Conservation (phyloP, 768 basidiomycete species). For the Kwoniella sp. region DNA sequence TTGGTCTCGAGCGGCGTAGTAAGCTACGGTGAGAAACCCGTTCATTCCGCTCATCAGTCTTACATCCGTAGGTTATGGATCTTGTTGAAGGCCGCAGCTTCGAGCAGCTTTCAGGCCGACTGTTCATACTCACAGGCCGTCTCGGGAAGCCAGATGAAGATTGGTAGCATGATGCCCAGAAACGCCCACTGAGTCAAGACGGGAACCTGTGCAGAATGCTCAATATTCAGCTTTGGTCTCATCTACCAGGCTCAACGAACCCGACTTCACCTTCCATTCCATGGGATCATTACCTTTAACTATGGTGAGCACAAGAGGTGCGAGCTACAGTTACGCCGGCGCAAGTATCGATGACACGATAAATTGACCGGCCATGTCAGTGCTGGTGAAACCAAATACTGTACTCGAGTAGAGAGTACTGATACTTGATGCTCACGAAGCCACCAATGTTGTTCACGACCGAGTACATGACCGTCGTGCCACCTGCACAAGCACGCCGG, state of each 20-base stretch:
- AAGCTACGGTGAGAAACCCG: conserved; percentile 3
- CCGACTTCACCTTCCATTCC: background rate
- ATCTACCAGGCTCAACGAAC: too few relatives aligned
- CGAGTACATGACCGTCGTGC: conserved; percentile 7
- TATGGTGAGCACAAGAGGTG: background rate
- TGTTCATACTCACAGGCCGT: conserved; percentile 20
- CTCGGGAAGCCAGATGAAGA: conserved; percentile 35
- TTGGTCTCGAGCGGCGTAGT: conserved; percentile 25
- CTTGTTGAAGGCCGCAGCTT: too few relatives aligned
- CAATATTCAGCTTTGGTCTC: too few relatives aligned
- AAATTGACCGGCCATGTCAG: too few relatives aligned
- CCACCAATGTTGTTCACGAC: conserved; percentile 29
- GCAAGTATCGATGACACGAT: background rate
- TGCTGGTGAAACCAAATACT: too few relatives aligned
- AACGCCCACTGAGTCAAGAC: conserved; percentile 27
- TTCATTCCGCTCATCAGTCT: background rate
- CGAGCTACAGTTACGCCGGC: background rate
- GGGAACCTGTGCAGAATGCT: conserved; percentile 8
- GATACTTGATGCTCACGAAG: conserved; percentile 16
- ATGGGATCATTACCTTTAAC: background rate
- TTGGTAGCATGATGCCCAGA: conserved; percentile 32
- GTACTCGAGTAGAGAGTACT: too few relatives aligned
- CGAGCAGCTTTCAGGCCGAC: too few relatives aligned
- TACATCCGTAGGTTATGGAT: too few relatives aligned
- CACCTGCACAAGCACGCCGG: background rate